Evolutionary conservation across 176 grass and related monocot species (phyloP).

Genomic region (Phragmites australis): DNA sequence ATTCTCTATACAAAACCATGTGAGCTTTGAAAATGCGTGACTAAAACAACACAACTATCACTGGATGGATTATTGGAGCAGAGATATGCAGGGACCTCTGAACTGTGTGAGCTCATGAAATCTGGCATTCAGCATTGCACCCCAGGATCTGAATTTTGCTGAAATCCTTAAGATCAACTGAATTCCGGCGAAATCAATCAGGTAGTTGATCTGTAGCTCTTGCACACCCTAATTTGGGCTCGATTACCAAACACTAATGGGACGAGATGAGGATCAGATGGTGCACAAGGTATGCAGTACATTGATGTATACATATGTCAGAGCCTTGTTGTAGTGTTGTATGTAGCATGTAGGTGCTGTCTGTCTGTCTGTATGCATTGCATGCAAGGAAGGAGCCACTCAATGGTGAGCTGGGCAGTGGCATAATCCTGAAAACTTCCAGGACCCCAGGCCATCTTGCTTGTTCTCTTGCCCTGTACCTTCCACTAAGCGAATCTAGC

Average conservation of each 20-base stretch:
- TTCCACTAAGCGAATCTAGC: slow-evolving; percentile 33
- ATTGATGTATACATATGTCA: not conserved
- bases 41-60: slow-evolving; percentile 18
- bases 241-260: not conserved
- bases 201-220: not conserved
- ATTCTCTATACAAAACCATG: slow-evolving; percentile 10
- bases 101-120: not conserved
- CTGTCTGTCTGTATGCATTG: not conserved
- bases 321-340: not conserved
- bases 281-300: slow-evolving; percentile 3
- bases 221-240: not conserved
- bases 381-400: no score
- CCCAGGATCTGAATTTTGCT: not conserved
- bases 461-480: slow-evolving; percentile 1
- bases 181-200: not conserved
- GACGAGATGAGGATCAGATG: not conserved
- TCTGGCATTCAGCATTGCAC: not conserved
- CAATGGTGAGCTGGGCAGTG: slow-evolving; percentile 46
- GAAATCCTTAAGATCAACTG: not conserved
- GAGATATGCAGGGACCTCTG: not conserved
- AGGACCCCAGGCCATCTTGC: not conserved
- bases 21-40: slow-evolving; percentile 31
- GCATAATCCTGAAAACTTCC: slow-evolving; percentile 21
- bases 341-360: not conserved
- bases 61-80: slow-evolving; percentile 19